Evolutionary conservation across 1,139 yeast genomes (phyloP).

Genomic region (Nadsonia commutata): DNA sequence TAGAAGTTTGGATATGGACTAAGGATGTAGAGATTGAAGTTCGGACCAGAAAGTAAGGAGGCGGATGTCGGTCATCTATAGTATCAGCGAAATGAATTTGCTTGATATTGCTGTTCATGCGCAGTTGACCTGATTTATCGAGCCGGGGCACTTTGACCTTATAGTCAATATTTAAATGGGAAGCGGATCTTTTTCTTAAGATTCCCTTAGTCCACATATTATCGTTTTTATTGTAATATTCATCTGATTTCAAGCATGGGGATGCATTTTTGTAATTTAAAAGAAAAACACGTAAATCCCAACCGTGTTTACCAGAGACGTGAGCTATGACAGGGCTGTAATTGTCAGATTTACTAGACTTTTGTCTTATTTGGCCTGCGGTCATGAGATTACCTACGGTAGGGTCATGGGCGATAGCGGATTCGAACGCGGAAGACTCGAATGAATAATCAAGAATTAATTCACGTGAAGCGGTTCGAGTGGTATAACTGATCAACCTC

Average conservation of each 20-base stretch:
- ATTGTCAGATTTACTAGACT: not conserved
- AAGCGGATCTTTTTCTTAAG: not conserved
- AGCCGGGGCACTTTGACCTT: not conserved
- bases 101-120: not conserved
- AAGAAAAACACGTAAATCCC: not conserved
- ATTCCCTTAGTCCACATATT: too few relatives aligned
- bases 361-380: not conserved
- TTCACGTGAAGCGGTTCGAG: not conserved
- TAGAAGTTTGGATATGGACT: not conserved
- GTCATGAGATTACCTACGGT: not conserved
- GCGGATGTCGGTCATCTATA: not conserved
- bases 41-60: not conserved
- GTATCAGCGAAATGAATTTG: not conserved
- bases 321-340: not conserved
- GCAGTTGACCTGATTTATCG: not conserved
- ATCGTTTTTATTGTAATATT: not conserved
- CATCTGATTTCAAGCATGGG: not conserved
- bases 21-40: slow-evolving; percentile 6
- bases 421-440: slow-evolving; percentile 5
- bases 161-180: not conserved
- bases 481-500: not conserved
- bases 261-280: not conserved
- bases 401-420: not conserved
- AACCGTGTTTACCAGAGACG: not conserved
- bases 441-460: not conserved